Evolutionary conservation across 805 yeast genomes (phyloP).

Genomic region (Zygosaccharomyces bisporus): DNA sequence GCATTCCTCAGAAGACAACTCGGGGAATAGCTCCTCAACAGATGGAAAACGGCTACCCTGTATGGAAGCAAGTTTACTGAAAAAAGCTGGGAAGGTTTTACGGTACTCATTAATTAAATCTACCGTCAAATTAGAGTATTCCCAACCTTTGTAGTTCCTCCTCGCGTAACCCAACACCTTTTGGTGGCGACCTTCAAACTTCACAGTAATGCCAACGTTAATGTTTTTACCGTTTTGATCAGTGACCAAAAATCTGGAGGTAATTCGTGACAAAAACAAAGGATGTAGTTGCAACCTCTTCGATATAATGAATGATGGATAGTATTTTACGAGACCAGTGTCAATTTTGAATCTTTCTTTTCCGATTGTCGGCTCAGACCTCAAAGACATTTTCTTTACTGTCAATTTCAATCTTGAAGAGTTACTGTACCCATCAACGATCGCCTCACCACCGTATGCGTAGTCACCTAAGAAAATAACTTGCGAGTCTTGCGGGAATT

Average conservation of each 20-base stretch:
- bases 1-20: constrained; percentile 32
- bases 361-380: constrained; percentile 65
- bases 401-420: constrained; percentile 46
- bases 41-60: constrained; percentile 29
- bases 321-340: constrained; percentile 50
- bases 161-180: constrained; percentile 88
- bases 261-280: constrained; percentile 67
- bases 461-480: constrained; percentile 80
- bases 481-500: constrained; percentile 68
- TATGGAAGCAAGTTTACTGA: constrained; percentile 39
- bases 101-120: constrained; percentile 60
- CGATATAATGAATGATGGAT: constrained; percentile 62
- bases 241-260: constrained; percentile 65
- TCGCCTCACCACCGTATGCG: constrained; percentile 81
- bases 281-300: constrained; percentile 55
- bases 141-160: constrained; percentile 69
- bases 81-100: constrained; percentile 57
- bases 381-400: constrained; percentile 47
- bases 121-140: constrained; percentile 71
- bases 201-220: constrained; percentile 80
- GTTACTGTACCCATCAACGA: constrained; percentile 56
- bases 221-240: constrained; percentile 48
- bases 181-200: constrained; percentile 70
- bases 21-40: constrained; percentile 35
- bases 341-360: constrained; percentile 56